Conservation (phyloP, 306 rosid genomes). For the Trifolium dubium region DNA sequence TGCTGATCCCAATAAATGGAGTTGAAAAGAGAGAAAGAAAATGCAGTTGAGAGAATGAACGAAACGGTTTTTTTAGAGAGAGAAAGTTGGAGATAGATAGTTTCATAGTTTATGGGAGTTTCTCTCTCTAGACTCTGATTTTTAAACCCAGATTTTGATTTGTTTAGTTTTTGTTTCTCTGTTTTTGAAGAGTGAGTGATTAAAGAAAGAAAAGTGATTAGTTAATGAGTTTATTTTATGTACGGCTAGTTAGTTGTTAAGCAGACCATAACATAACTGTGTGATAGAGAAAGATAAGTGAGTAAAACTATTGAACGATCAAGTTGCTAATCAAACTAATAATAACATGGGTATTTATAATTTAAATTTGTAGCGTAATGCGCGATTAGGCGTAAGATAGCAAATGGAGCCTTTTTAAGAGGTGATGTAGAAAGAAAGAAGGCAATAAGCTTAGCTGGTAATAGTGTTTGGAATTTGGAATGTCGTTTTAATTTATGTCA, state of each 20-base stretch:
- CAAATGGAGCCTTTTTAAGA: background rate
- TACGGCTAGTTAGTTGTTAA: conserved; percentile 38
- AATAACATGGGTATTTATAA: conserved; percentile 15
- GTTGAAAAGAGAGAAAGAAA: conserved; percentile 31
- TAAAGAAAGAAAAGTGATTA: conserved; percentile 40
- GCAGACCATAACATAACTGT: conserved; percentile 49
- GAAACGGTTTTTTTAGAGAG: conserved; percentile 48
- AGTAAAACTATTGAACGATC: conserved; percentile 26
- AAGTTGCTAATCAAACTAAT: background rate
- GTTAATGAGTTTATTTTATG: conserved; percentile 29
- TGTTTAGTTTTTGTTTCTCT: background rate
- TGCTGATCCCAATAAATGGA: conserved; percentile 36
- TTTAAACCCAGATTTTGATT: conserved; percentile 54
- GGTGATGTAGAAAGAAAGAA: background rate
- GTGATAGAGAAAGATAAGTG: conserved; percentile 45
- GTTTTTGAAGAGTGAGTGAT: conserved; percentile 38
- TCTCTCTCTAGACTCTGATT: conserved; percentile 64
- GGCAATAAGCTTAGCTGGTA: conserved; percentile 20
- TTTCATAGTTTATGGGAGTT: conserved; percentile 46
- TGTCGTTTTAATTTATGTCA: too few relatives aligned
- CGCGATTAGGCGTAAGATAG: conserved; percentile 46
- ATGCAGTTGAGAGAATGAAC: conserved; percentile 25
- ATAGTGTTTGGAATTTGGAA: background rate
- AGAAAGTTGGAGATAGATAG: conserved; percentile 40
- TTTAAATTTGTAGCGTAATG: conserved; percentile 51